A percentile compares a stretch with the other conserved stretches of the same genome.
These are phyloP conservation scores for Lithospermum erythrorhizon DNA, from an alignment of 257 asterid species.

Conservation along the genomic window DNA sequence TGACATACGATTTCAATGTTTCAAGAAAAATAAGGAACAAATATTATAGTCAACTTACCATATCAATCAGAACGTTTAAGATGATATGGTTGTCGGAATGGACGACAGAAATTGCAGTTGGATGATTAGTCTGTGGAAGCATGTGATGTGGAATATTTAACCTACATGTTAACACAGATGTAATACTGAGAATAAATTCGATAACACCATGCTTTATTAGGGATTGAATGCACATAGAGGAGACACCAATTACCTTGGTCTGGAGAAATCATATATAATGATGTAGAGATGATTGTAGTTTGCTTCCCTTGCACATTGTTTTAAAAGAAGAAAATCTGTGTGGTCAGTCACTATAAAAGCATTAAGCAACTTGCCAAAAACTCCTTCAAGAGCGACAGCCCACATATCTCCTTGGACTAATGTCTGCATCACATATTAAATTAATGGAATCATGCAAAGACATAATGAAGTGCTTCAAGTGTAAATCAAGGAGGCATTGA, in stretches of 20 bases:
- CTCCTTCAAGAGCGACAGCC: conserved; percentile 78
- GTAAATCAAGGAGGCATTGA: background rate
- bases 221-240: conserved; percentile 4
- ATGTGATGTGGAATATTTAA: conserved; percentile 68
- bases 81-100: conserved; percentile 62
- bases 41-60: conserved; percentile 37
- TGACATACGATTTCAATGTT: background rate
- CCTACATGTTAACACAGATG: conserved; percentile 30
- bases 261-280: conserved; percentile 64
- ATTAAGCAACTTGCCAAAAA: conserved; percentile 65
- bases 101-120: conserved; percentile 65
- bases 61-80: conserved; percentile 72
- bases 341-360: conserved; percentile 84
- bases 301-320: conserved; percentile 77
- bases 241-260: conserved; percentile 50
- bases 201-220: background rate
- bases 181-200: conserved; percentile 1
- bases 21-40: background rate
- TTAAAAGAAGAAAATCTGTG: conserved; percentile 58
- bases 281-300: conserved; percentile 50
- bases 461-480: background rate
- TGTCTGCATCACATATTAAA: conserved; percentile 31
- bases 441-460: background rate
- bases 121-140: conserved; percentile 89
- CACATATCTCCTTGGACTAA: conserved; percentile 64